These are phyloP conservation scores for Ophiorrhiza pumila DNA, from an alignment of 257 asterid species.

Conservation along the genomic window DNA sequence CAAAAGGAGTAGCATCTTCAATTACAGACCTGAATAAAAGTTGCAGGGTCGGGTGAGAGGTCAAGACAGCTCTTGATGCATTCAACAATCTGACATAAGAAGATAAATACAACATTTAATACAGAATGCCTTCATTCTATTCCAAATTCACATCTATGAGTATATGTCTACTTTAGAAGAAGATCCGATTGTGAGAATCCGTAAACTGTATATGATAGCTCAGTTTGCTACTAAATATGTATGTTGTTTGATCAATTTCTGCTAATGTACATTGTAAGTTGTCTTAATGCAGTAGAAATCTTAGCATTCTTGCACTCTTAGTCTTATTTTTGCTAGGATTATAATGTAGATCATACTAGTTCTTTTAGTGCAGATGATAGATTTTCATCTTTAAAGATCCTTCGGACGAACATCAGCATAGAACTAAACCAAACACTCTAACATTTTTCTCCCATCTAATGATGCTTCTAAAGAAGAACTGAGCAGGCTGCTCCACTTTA, in stretches of 20 bases:
- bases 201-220: too few relatives aligned
- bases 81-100: slow-evolving; percentile 44
- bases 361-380: not conserved
- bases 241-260: not conserved
- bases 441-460: too few relatives aligned
- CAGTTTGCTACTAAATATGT: not conserved
- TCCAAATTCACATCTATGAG: not conserved
- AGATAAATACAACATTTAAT: not conserved
- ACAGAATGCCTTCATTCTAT: not conserved
- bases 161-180: not conserved
- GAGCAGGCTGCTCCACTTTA: not conserved
- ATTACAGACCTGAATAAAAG: slow-evolving; percentile 30
- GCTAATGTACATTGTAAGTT: not conserved
- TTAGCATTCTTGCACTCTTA: too few relatives aligned
- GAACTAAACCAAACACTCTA: not conserved
- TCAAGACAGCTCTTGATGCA: slow-evolving; percentile 45
- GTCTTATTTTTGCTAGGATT: not conserved
- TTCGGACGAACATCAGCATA: not conserved
- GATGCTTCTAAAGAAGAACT: not conserved
- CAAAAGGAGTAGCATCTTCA: not conserved
- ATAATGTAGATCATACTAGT: not conserved
- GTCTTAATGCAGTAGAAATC: not conserved
- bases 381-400: not conserved
- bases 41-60: slow-evolving; percentile 44
- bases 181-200: not conserved